A percentile compares a stretch with the other conserved stretches of the same genome.
Evolutionary conservation across 495 filamentous ascomycete genomes (phyloP).

Genomic region (Trichodelitschia bisporula): DNA sequence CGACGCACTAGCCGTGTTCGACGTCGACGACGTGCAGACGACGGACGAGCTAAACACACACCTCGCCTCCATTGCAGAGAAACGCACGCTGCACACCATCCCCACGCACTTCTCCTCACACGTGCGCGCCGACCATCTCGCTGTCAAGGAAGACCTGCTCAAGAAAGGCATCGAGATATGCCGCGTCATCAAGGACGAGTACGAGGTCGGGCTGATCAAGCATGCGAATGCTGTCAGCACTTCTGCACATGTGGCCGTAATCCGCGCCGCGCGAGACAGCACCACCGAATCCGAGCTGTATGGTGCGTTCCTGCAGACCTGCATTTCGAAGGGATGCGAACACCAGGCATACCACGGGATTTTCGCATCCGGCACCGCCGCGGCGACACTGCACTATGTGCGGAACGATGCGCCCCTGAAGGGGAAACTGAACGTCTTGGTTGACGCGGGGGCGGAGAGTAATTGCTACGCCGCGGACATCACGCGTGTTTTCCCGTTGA

Average conservation of each 20-base stretch:
- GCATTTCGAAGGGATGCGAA: constrained; percentile 45
- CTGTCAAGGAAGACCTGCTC: constrained; percentile 31
- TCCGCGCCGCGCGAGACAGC: constrained; percentile 36
- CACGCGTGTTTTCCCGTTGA: constrained; percentile 70
- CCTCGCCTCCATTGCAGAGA: constrained; percentile 24
- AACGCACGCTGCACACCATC: constrained; percentile 41
- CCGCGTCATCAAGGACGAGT: constrained; percentile 61
- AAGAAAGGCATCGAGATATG: constrained; percentile 54
- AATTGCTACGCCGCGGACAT: constrained; percentile 67
- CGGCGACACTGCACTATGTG: constrained; percentile 72
- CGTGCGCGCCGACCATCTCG: constrained; percentile 37
- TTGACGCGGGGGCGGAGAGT: constrained; percentile 72
- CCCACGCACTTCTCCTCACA: constrained; percentile 39
- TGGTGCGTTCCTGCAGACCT: constrained; percentile 48
- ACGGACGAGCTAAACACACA: constrained; percentile 44
- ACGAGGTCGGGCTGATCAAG: constrained; percentile 59
- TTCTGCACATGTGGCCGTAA: constrained; percentile 46
- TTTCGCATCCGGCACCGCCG: constrained; percentile 49
- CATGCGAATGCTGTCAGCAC: constrained; percentile 64
- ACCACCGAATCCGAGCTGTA: constrained; percentile 67
- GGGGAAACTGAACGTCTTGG: constrained; percentile 38
- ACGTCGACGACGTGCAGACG: constrained; percentile 54
- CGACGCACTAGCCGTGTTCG: constrained; percentile 42
- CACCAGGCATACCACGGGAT: constrained; percentile 73
- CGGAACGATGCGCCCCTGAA: constrained; percentile 43